Base-by-base conservation (phyloP, 202 grass and related monocot species). In the Panicum hallii region DNA sequence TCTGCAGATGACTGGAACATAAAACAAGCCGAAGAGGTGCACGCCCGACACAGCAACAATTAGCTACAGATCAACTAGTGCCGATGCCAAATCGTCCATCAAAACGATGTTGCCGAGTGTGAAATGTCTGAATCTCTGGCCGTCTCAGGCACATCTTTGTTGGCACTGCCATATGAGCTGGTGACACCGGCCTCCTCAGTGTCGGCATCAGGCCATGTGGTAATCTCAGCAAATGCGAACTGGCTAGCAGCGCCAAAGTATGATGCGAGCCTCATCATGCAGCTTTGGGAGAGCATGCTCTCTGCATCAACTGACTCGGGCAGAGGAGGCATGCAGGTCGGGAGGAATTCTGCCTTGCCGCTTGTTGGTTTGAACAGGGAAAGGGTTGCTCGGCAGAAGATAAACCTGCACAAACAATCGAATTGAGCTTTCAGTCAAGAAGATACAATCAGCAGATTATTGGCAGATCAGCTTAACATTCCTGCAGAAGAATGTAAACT, bases 381-480 rank as follows among this genome's bases (percentile, higher is more conserved):
- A 63, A 88, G 81, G 2, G 89, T 85, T 48, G 89, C 86, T 80
- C 89, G 84, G 69, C 89, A 98, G 79, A 98, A 95, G 30, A 98
- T 92, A 86, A 98, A 98, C 89, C 95, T 98, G 87, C 79, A 90
- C 38, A 78, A 79, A 91, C 22, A 79, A 45, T 23, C 13, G 5
- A 85, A 83, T 82, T 43, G 0, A 80, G 26, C 40, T 75, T 74
- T 70, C 7, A 20, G 46, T 19, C 26, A 86, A 58, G 32, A 45
- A 57, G 38, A 42, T 70, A 56, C n/a, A 44, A 32, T 7, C 22
- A 30, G 14, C 16, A 64, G 47, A 55, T 64, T 55, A 45, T 79
- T 44, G 11, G 38, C 72, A 50, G 38, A 36, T 63, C 67, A 67
- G 69, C 61, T 40, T 48, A 81, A 74, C 58, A 48, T 68, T 84